Conservation (phyloP, 768 basidiomycete genomes). For the Roridomyces roridus region DNA sequence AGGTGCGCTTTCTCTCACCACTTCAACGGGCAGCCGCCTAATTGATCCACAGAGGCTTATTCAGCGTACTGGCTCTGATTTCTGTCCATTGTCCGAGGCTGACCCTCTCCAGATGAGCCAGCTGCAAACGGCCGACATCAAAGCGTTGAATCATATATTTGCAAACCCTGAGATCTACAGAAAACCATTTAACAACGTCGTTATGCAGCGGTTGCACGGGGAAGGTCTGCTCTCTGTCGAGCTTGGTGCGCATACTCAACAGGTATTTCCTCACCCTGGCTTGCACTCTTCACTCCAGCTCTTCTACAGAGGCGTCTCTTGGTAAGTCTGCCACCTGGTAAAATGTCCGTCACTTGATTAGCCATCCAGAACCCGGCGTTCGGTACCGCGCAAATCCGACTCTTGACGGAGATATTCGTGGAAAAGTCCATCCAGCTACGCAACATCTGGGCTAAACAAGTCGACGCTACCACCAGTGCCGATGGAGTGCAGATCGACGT, state of each 20-base stretch:
- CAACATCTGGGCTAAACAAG: constrained; percentile 36
- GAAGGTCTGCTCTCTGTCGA: constrained; percentile 38
- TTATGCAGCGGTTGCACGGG: background rate
- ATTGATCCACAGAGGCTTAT: too few relatives aligned
- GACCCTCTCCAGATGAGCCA: background rate
- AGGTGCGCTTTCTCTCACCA: too few relatives aligned
- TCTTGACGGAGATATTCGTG: constrained; percentile 41
- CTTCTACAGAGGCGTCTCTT: background rate
- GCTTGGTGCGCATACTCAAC: constrained; percentile 44
- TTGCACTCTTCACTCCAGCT: background rate
- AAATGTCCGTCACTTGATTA: background rate
- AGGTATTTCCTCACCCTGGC: constrained; percentile 31
- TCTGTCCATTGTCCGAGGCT: too few relatives aligned
- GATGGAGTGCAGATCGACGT: constrained; percentile 35
- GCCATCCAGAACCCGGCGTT: constrained; percentile 50
- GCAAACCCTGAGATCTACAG: background rate
- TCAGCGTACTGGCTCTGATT: too few relatives aligned
- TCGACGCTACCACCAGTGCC: constrained; percentile 20
- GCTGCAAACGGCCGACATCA: constrained; percentile 3
- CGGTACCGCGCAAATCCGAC: constrained; percentile 46
- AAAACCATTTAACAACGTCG: background rate
- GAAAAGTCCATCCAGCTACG: constrained; percentile 43
- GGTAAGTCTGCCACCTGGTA: background rate
- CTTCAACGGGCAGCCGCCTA: too few relatives aligned
- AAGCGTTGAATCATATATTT: constrained; percentile 2